A percentile compares a stretch with the other conserved stretches of the same genome.
Evolutionary conservation across 2,329 filamentous ascomycete species (phyloP).

Genomic region (Colletotrichum musae): DNA sequence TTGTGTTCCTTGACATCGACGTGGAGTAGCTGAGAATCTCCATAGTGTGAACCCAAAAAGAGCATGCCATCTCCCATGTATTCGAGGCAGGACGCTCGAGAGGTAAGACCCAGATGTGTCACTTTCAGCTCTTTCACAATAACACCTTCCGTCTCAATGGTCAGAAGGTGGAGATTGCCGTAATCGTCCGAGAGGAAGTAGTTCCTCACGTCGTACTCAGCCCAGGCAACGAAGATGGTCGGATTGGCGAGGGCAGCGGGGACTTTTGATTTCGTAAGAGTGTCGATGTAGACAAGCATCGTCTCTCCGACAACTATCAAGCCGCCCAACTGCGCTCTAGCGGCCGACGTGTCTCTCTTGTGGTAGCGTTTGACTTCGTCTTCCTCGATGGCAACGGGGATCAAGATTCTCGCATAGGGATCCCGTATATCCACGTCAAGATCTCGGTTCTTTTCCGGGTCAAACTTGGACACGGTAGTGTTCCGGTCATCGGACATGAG

Average conservation of each 20-base stretch:
- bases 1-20: conserved; percentile 60
- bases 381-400: conserved; percentile 70
- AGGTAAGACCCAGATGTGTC: conserved; percentile 74
- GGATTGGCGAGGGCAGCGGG: conserved; percentile 78
- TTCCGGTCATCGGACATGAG: conserved; percentile 72
- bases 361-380: conserved; percentile 73
- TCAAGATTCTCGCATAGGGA: conserved; percentile 71
- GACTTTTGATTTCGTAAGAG: conserved; percentile 77
- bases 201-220: conserved; percentile 82
- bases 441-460: conserved; percentile 68
- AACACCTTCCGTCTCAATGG: conserved; percentile 76
- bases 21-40: conserved; percentile 87
- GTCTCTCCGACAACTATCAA: conserved; percentile 85
- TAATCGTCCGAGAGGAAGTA: conserved; percentile 96
- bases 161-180: conserved; percentile 86
- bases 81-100: conserved; percentile 82
- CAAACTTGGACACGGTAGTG: conserved; percentile 67
- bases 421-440: conserved; percentile 68
- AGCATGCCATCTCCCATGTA: conserved; percentile 82
- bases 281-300: conserved; percentile 87
- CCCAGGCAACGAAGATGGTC: conserved; percentile 93
- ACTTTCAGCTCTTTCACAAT: conserved; percentile 82
- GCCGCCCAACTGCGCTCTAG: conserved; percentile 75
- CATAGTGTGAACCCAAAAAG: conserved; percentile 93
- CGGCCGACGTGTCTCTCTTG: conserved; percentile 66